Evolutionary conservation across 768 basidiomycete genomes (phyloP), one percentile per base, ranked within the genome.

Genomic region (Suillus fuscotomentosus): DNA sequence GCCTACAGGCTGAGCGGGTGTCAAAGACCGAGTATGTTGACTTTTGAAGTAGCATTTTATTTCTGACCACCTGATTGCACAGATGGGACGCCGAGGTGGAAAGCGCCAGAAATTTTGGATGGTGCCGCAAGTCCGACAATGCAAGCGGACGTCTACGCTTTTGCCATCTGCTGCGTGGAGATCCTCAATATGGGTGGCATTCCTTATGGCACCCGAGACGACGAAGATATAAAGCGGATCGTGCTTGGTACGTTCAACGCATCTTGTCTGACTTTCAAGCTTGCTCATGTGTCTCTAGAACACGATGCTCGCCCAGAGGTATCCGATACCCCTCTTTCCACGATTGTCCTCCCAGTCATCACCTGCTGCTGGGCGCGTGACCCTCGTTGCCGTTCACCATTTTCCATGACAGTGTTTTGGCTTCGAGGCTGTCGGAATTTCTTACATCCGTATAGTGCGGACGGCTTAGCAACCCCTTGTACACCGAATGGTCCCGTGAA

Each of bases 81-180:
- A 88, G 86, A 82, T 70, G 93, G 88, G 3, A 88, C 87, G 0
- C 72, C 89, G 59, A 80, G 88, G 39, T 92, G 91, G 90, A 86
- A 84, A 68, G 85, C 87, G 3, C 90, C 91, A 0, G 89, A 92
- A 70, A 74, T 90, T 54, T 78, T 91, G 74, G 72, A 72, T 22
- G 88, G 86, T 2, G 70, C 76, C 4, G 75, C 77, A 13, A 73
- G 73, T 41, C 73, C 86, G 48, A 91, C 87, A 0, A 73, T 79
- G 3, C 80, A 84, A 38, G 83, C 82, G 59, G 90, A 92, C 69
- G 83, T 91, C 8, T 92, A 90, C 59, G 83, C 89, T 2, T 92
- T 84, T 70, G 86, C 86, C 0, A 86, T 92, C 61, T 80, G 81
- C 50, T 89, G 88, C 62, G 76, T 86, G 8, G 89, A 90, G 71